These are phyloP conservation scores for Thecamonas trahens DNA, from an alignment of 78 protist genomes.

Conservation along the genomic window DNA sequence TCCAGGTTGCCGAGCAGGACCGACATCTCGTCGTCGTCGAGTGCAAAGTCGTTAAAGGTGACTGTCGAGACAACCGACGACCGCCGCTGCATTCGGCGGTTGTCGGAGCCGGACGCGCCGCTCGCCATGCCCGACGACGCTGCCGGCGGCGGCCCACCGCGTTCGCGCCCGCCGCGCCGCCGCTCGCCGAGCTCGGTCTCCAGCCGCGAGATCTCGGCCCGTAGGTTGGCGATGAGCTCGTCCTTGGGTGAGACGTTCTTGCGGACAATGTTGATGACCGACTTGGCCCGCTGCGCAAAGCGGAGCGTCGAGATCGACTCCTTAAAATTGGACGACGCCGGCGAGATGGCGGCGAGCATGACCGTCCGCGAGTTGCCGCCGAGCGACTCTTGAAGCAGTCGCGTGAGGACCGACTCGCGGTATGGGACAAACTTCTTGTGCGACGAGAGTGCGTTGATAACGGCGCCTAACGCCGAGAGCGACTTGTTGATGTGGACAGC, in stretches of 20 bases:
- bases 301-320: conserved; percentile 85
- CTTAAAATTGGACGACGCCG: conserved; percentile 54
- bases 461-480: conserved; percentile 66
- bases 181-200: background rate
- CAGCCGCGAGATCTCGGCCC: conserved; percentile 23
- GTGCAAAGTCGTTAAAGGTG: too few relatives aligned
- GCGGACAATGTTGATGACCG: conserved; percentile 65
- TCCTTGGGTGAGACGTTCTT: conserved; percentile 66
- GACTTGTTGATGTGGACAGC: conserved; percentile 70
- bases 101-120: too few relatives aligned
- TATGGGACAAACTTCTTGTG: conserved; percentile 86
- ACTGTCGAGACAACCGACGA: too few relatives aligned
- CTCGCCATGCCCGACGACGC: too few relatives aligned
- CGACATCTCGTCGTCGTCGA: too few relatives aligned
- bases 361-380: conserved; percentile 55
- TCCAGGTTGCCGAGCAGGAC: too few relatives aligned
- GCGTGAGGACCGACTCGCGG: conserved; percentile 87
- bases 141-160: too few relatives aligned
- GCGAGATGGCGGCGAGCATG: conserved; percentile 65
- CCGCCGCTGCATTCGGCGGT: too few relatives aligned
- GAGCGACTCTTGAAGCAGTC: conserved; percentile 29
- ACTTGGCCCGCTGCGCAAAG: conserved; percentile 80
- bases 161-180: too few relatives aligned
- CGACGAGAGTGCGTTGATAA: conserved; percentile 65
- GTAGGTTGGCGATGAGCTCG: conserved; percentile 32